Base-by-base conservation (phyloP, 192 early-diverging fungal genomes). In the Coemansia asiatica region DNA sequence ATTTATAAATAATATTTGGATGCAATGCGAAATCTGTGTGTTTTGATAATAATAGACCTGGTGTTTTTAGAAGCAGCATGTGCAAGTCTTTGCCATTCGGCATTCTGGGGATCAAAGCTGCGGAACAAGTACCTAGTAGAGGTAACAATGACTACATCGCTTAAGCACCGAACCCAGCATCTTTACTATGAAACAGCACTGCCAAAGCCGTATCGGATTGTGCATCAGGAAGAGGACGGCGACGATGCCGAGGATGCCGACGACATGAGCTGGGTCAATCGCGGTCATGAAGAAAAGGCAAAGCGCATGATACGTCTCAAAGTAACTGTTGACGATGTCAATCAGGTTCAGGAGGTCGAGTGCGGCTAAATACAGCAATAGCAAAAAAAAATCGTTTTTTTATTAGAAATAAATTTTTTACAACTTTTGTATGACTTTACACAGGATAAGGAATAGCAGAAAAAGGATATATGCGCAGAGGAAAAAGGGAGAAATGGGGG, bases 171-270 rank as follows among this genome's bases (percentile, higher is more conserved):
- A 10, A 55, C 53, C 1, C 27, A 26, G 22, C 78, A 81, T 28
- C 21, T 81, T n/a, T 61, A 71, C 29, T 69, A 81, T 55, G 77
- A 81, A 38, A 81, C 78, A 9, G 46, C 69, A 25, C 56, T 81
- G 13, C 78, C 77, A 19, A 81, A 75, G 56, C 78, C 72, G 10
- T 75, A 81, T 46, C 64, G 64, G n/a, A 75, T 81, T 46, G 78
- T 81, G 69, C 78, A 81, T 25, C 67, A 63, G 12, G 63, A 81
- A 9, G 74, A 63, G 23, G 68, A 71, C n/a, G 72, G 78, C 19
- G 69, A 81, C 44, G 69, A 81, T 25, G 68, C 68, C 21, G 69
- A 75, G 19, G 69, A 81, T 13, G 56, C 66, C 16, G 78, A 81
- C n/a, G 72, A 81, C 31, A 61, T 75, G 72, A 66, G 62, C 46